These are phyloP conservation scores for Trichocladium uniseriatum DNA, from an alignment of 495 filamentous ascomycete genomes.

Conservation along the genomic window DNA sequence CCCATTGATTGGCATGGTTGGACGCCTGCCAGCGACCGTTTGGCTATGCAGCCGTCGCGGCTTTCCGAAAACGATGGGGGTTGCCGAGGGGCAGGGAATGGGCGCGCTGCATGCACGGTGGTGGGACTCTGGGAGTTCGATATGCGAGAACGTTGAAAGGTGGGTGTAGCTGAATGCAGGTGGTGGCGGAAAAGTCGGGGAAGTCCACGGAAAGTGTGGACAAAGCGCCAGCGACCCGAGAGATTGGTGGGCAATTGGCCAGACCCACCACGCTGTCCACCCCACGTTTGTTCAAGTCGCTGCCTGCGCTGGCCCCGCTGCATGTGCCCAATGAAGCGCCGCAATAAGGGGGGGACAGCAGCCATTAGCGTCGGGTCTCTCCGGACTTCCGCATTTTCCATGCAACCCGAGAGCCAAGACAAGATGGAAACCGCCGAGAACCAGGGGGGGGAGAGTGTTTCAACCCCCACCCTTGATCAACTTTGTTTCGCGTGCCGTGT, in stretches of 20 bases:
- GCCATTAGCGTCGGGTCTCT: too few species aligned
- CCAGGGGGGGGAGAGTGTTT: too few species aligned
- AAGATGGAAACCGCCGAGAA: too few species aligned
- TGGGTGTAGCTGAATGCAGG: background rate
- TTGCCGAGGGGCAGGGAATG: background rate
- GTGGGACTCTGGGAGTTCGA: background rate
- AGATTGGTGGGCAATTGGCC: background rate
- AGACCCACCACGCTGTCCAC: background rate
- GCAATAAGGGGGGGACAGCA: too few species aligned
- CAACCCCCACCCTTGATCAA: too few species aligned
- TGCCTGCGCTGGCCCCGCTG: too few species aligned
- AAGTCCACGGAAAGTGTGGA: background rate
- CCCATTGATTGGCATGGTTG: background rate
- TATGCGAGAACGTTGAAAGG: background rate
- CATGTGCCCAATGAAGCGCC: too few species aligned
- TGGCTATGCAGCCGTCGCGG: background rate
- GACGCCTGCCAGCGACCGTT: background rate
- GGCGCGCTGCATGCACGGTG: background rate
- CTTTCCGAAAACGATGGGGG: background rate
- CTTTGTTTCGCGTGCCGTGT: too few species aligned
- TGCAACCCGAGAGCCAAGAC: too few species aligned
- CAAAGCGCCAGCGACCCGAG: conserved; percentile 1
- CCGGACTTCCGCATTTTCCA: too few species aligned
- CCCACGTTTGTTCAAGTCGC: too few species aligned
- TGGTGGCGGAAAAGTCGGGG: background rate